Base-by-base conservation (phyloP, 129 eudicot species). In the Ambrosia artemisiifolia region DNA sequence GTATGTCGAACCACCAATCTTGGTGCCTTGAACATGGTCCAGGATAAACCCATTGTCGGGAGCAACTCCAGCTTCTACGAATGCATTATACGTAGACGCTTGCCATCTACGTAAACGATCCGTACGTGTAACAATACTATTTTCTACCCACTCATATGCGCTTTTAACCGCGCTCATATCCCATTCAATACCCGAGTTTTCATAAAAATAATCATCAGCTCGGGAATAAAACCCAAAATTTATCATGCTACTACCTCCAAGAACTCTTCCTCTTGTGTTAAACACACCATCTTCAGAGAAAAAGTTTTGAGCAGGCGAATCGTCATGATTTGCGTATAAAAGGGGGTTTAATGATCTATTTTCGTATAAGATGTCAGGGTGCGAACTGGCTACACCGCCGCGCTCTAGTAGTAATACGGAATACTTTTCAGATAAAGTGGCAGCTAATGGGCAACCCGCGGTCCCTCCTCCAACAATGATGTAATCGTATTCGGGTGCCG, bases 11-110 rank as follows among this genome's bases (percentile, higher is more conserved):
- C 65, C 65, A 30, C 65, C 42, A 32, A 59, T 30, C 65, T 59
- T 59, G 65, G 65, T 59, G 8, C 65, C 65, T 30, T 59, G 17
- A 59, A 59, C 17, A 30, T 59, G 65, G 65, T 59, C 65, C 18
- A 59, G 10, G 11, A 16, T 59, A 17, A 59, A 59, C 65, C 65
- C 65, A 11, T 59, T 59, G 7, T 30, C 18, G 1, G 42, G 65
- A 4, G 1, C 1, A 59, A 59, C 65, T 13, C 65, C 65, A 11
- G 42, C 65, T 59, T 59, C 42, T 11, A 59, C 18, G 5, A 59
- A 59, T 8, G 40, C 65, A 5, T 59, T 32, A 59, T 3, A 59
- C 3, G 40, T 59, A 59, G 42, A 59, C 2, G 65, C 65, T 30
- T 59, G 65, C 65, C 65, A 59, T 18, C 33, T 59, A 5, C 42